Conservation (phyloP, 345 rosid genomes). For the Citrus trifoliata region DNA sequence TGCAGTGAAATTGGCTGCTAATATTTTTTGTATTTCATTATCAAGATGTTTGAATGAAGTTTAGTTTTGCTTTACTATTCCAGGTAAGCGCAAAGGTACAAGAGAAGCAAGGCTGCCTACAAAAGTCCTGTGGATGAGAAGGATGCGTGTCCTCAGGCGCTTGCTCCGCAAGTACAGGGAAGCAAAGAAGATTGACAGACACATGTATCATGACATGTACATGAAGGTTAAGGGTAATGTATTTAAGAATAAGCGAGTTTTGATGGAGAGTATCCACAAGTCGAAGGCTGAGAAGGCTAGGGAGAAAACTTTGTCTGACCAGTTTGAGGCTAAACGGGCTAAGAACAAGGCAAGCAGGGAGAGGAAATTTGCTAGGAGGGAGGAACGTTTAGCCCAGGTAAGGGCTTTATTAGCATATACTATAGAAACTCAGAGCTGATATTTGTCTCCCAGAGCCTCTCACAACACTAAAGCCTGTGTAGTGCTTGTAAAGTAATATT, state of each 20-base stretch:
- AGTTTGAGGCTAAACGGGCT: slow-evolving; percentile 92
- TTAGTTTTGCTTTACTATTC: background rate
- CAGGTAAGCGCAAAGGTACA: slow-evolving; percentile 96
- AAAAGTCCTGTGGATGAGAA: slow-evolving; percentile 93
- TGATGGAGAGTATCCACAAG: slow-evolving; percentile 97
- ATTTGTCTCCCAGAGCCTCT: background rate
- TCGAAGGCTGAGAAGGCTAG: slow-evolving; percentile 97
- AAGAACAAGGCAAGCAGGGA: slow-evolving; percentile 98
- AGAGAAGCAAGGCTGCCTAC: slow-evolving; percentile 97
- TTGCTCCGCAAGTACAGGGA: slow-evolving; percentile 84
- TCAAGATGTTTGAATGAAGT: background rate
- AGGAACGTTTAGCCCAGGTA: slow-evolving; percentile 92
- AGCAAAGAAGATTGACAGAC: slow-evolving; percentile 91
- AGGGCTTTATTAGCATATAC: background rate
- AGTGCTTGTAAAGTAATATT: background rate
- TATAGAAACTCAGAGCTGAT: background rate
- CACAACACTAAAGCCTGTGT: background rate
- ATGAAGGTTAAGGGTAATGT: slow-evolving; percentile 98
- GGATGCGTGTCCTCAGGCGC: slow-evolving; percentile 93
- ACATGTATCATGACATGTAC: slow-evolving; percentile 99
- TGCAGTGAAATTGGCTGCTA: background rate
- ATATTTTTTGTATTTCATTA: too few species aligned
- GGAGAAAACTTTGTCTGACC: slow-evolving; percentile 89
- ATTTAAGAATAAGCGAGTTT: slow-evolving; percentile 89
- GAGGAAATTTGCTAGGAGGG: slow-evolving; percentile 81